Base-by-base conservation (phyloP, 2,329 filamentous ascomycete species). In the Thielaviopsis euricoi region DNA sequence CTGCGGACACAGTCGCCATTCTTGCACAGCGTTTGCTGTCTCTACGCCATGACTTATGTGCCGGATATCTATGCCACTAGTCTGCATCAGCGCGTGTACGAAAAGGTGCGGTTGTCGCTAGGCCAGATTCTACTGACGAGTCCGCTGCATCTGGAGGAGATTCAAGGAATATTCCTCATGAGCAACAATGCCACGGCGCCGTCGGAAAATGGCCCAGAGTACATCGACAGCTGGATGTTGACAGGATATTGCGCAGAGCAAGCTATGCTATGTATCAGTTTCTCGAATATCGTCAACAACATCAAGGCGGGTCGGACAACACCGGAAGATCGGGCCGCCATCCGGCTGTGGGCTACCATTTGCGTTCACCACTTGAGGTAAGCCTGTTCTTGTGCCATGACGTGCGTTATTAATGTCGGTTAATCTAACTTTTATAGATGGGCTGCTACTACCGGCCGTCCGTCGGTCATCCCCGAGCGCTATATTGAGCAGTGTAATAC, bases 191-290 rank as follows among this genome's bases (percentile, higher is more conserved):
- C 62, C 1, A 57, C 62, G 22, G 61, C 63, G 12, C 63, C 65
- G 57, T 54, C 48, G 1, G 25, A 65, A 61, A 61, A 56, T 12
- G 63, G 63, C 9, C 61, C 64, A 1, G 71, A 73, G 52, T 73
- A 73, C 51, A 67, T 73, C 22, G 71, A 73, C 52, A 73, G 71
- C 53, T 73, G 71, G 71, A 62, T 73, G 12, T 61, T 73, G 49
- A 72, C 68, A 2, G 71, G 71, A 0, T 71, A 72, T 52, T 73
- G 71, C 46, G 70, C 68, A 0, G 69, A 73, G 56, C 71, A 73
- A 57, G 70, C 70, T 1, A 73, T 73, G 70, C 61, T 73, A 10
- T 71, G 70, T 54, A 71, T 72, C 46, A 70, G 67, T 52, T 73
- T 73, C 52, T 71, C 71, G 0, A 69, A 68, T 49, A 70, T 73